Base-by-base conservation (phyloP, 805 yeast genomes). In the Kodamaea fukazawae region DNA sequence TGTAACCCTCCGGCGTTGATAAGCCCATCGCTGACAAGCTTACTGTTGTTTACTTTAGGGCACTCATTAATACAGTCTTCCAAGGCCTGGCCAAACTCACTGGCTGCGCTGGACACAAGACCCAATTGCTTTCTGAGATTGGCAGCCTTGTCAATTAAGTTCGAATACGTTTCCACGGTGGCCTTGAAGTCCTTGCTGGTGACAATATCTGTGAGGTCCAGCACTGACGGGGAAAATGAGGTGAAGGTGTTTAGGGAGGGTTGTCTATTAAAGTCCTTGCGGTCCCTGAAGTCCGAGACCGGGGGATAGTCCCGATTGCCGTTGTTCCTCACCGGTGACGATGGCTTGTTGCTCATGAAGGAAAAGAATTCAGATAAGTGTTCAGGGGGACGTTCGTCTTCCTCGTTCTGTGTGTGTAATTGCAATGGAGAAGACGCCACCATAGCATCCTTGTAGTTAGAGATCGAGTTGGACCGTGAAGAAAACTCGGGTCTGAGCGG, bases 1-100 rank as follows among this genome's bases (percentile, higher is more conserved):
- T 86, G 90, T 40, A 88, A 64, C 0, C 96, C 95, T 30, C 88
- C 82, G 2, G 90, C 85, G 35, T 79, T 74, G 49, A 79, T 62
- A 11, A 87, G 58, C 7, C 87, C 87, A 47, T 83, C 83, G 2
- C 81, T 73, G 2, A 60, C 64, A 7, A 42, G 36, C 26, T 46
- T 53, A 16, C 50, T 20, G 38, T 57, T 52, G 43, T 52, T 48
- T 2, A 58, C 60, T 36, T 61, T 62, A 7, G 62, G 65, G 29
- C 53, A 48, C 8, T 52, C 44, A 33, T 49, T 51, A 9, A 61
- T 50, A 9, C 57, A 49, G 36, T 58, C 61, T 51, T 86, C 93
- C 39, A 88, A 63, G 1, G 90, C 79, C 2, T 67, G 61, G 1
- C 93, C 95, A 53, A 88, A 76, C 36, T 78, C 81, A 16, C 81